Percentiles rank a stretch among this genome's conserved stretches.
Conservation (phyloP, 2,329 filamentous ascomycete species). For the Domatiomyces catenatus region DNA sequence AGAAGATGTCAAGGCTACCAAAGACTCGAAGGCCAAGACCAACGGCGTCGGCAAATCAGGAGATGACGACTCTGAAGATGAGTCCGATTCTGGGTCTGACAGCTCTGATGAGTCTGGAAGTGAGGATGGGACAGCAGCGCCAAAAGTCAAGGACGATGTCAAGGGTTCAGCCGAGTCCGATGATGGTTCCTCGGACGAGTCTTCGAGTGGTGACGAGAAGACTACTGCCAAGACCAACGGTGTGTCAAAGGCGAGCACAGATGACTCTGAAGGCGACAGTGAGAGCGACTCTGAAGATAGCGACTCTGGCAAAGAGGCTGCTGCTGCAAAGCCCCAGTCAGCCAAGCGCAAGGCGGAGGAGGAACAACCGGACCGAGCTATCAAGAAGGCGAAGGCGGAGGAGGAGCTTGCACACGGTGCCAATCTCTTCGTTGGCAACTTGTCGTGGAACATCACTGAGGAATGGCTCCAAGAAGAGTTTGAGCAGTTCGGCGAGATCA, state of each 20-base stretch:
- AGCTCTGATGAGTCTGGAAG: constrained; percentile 15
- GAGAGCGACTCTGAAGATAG: constrained; percentile 15
- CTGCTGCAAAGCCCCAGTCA: constrained; percentile 13
- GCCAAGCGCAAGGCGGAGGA: constrained; percentile 36
- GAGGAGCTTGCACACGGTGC: constrained; percentile 32
- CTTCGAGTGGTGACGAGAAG: constrained; percentile 14
- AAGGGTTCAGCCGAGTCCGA: constrained; percentile 10
- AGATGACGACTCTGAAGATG: background rate
- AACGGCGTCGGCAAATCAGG: too few species aligned
- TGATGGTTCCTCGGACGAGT: constrained; percentile 20
- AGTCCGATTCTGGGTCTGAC: constrained; percentile 10
- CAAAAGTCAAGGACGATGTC: constrained; percentile 2
- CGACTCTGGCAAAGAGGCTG: constrained; percentile 18
- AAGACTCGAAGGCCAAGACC: too few species aligned
- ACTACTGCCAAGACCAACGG: constrained; percentile 6
- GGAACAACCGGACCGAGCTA: constrained; percentile 23
- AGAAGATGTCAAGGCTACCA: background rate
- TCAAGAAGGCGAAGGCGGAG: constrained; percentile 42
- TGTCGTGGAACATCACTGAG: constrained; percentile 84
- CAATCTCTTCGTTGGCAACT: constrained; percentile 78
- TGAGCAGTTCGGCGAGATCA: constrained; percentile 58
- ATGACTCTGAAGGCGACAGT: constrained; percentile 18
- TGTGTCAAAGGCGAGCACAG: constrained; percentile 3
- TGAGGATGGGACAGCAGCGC: constrained; percentile 17
- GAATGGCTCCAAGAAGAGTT: constrained; percentile 68